Evolutionary conservation across 140 eudicot species (phyloP), one percentile per base, ranked within the genome.

Genomic region (Artemisia princeps): DNA sequence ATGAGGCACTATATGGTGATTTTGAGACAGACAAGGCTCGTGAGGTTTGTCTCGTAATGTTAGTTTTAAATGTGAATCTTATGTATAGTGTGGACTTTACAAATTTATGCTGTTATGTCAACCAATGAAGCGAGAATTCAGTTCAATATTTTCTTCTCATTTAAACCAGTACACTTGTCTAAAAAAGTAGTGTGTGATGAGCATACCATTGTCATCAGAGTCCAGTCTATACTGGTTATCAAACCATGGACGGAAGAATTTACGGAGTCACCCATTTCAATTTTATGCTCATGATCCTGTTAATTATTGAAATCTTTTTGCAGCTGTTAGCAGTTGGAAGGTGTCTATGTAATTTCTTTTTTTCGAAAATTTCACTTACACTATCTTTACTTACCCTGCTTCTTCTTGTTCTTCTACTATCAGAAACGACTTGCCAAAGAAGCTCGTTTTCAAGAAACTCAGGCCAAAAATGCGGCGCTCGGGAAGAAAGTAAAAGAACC

Each of bases 391-490:
- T 76, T 37, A 7, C 55, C 30, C 10, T 64, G 30, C 16, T 64
- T 44, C 24, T 67, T 78, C 19, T 17, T 17, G 10, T 30, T 82
- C 56, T 64, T 72, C 11, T 73, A 46, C 56, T 51, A 30, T 17
- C 44, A 92, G 99, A 92, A 85, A 92, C 79, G 99, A 55, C 87
- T 92, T 74, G 96, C 99, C 75, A 92, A 92, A 83, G 99, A 88
- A 86, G 96, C 96, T 55, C 96, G 94, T 40, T 60, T 80, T 60
- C 95, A 85, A 74, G 99, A 92, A 79, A 73, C 72, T 56, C 96
- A 88, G 77, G 95, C 94, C 22, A 92, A 92, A 82, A 89, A 84
- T 77, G 94, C 77, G 49, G 84, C 94, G 17, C 86, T 80, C 17
- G 99, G 99, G 66, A 92, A 92, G 82, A 92, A 92, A 84, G 88